A percentile compares a stretch with the other conserved stretches of the same genome.
phyloP scores from a whole-genome alignment of 805 yeast genomes.

The Maudiozyma bulderi region DNA sequence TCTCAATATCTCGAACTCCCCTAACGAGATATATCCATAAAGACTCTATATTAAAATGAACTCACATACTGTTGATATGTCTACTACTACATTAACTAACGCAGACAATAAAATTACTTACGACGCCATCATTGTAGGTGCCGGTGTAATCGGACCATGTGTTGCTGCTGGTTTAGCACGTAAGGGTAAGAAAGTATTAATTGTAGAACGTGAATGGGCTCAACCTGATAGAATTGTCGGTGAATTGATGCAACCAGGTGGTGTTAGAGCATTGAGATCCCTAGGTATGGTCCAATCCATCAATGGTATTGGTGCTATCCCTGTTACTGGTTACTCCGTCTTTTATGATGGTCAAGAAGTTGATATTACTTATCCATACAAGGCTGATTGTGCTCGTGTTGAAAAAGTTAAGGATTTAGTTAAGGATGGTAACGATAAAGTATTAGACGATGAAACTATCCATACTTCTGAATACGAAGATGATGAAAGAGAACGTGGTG shows the following conservation, averaged over 20 bases:
- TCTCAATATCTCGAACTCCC: too few species aligned
- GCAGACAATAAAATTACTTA: constrained; percentile 32
- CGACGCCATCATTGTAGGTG: constrained; percentile 91
- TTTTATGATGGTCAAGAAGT: constrained; percentile 52
- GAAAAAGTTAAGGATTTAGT: constrained; percentile 49
- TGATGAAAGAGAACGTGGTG: constrained; percentile 54
- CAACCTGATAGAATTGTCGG: constrained; percentile 96
- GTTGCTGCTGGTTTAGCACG: constrained; percentile 83
- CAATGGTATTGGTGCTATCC: constrained; percentile 50
- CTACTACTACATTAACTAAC: constrained; percentile 9
- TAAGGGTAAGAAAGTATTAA: constrained; percentile 72
- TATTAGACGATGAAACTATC: constrained; percentile 42
- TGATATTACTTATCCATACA: constrained; percentile 62
- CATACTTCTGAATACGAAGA: constrained; percentile 46
- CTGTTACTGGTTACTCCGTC: constrained; percentile 73
- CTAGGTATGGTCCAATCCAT: constrained; percentile 67
- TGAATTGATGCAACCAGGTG: constrained; percentile 93
- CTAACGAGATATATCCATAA: too few species aligned
- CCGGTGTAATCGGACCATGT: constrained; percentile 96
- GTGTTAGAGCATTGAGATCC: constrained; percentile 72
- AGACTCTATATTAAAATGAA: neutral
- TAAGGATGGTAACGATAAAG: constrained; percentile 47
- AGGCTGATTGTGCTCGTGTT: constrained; percentile 37
- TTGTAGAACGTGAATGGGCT: constrained; percentile 78
- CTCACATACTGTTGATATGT: neutral